Percentiles rank a stretch among this genome's conserved stretches.
These are phyloP conservation scores for Alliaria petiolata DNA, from an alignment of 345 rosid species.

Conservation along the genomic window DNA sequence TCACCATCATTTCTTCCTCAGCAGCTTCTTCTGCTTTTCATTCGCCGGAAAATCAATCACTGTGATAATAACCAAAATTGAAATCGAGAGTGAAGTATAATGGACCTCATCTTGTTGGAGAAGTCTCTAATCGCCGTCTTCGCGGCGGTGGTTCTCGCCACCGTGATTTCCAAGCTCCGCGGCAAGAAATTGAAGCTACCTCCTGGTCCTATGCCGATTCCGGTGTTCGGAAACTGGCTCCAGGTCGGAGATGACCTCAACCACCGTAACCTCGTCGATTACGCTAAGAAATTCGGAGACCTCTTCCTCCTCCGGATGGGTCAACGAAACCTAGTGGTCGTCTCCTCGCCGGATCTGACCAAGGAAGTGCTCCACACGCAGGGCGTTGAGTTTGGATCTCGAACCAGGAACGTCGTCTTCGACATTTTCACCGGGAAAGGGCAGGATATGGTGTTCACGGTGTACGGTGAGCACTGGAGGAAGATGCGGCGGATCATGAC, in stretches of 20 bases:
- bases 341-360: slow-evolving; percentile 82
- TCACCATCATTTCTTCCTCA: not conserved
- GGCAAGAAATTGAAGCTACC: slow-evolving; percentile 87
- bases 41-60: not conserved
- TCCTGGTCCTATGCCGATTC: slow-evolving; percentile 86
- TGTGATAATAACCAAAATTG: not conserved
- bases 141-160: slow-evolving; percentile 58
- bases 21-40: slow-evolving; percentile 19
- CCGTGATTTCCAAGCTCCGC: slow-evolving; percentile 68
- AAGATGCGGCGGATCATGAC: slow-evolving; percentile 99
- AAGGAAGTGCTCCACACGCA: slow-evolving; percentile 93
- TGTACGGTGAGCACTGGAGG: slow-evolving; percentile 98
- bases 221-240: slow-evolving; percentile 97
- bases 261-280: slow-evolving; percentile 81
- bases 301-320: slow-evolving; percentile 83
- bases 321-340: slow-evolving; percentile 80
- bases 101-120: slow-evolving; percentile 87
- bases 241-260: slow-evolving; percentile 96
- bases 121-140: slow-evolving; percentile 76
- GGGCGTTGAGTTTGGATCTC: slow-evolving; percentile 91
- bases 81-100: slow-evolving; percentile 7
- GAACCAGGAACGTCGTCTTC: slow-evolving; percentile 91
- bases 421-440: slow-evolving; percentile 97
- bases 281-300: slow-evolving; percentile 70
- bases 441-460: slow-evolving; percentile 99